Percentiles rank a stretch among this genome's conserved stretches.
These are phyloP conservation scores for Salix udensis DNA, from an alignment of 345 rosid species.

Conservation along the genomic window DNA sequence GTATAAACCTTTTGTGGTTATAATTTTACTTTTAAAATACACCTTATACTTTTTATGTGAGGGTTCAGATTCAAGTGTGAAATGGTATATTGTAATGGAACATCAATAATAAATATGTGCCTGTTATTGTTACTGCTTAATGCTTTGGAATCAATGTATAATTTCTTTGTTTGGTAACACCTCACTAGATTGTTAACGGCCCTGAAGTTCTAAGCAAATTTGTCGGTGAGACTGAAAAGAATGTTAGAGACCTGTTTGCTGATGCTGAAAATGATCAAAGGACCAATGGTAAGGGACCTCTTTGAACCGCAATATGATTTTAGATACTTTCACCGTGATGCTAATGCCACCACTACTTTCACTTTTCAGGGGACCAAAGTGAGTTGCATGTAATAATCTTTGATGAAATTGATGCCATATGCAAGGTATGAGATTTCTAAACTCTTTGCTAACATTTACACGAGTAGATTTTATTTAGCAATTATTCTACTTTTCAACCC, in stretches of 20 bases:
- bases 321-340: neutral
- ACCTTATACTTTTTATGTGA: neutral
- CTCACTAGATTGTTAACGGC: constrained; percentile 79
- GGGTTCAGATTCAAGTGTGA: neutral
- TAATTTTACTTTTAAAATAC: neutral
- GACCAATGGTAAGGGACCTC: constrained; percentile 52
- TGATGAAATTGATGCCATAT: constrained; percentile 99
- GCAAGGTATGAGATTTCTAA: constrained; percentile 61
- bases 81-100: neutral
- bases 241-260: constrained; percentile 88
- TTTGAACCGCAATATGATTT: neutral
- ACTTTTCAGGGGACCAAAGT: constrained; percentile 81
- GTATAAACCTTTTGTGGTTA: neutral
- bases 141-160: neutral
- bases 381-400: constrained; percentile 95
- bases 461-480: neutral
- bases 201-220: constrained; percentile 98
- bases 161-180: constrained; percentile 23
- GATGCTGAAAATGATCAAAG: constrained; percentile 98
- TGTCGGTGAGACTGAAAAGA: constrained; percentile 98
- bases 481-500: neutral
- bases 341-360: constrained; percentile 16
- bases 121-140: neutral
- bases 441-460: neutral
- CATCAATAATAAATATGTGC: neutral